Base-by-base conservation (phyloP, 2,329 filamentous ascomycete genomes). In the Xylaria sp. region DNA sequence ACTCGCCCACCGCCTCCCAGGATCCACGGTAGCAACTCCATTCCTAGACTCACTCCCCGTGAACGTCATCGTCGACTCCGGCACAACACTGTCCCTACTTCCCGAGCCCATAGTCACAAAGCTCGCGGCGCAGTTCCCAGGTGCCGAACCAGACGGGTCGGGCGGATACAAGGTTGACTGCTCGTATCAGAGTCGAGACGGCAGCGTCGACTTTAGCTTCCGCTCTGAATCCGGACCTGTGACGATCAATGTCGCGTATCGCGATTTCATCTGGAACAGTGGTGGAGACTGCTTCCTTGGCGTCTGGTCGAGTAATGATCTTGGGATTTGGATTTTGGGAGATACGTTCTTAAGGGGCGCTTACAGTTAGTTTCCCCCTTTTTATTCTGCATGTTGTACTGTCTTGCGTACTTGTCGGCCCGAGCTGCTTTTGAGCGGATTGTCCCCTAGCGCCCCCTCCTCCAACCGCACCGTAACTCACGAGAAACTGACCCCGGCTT, bases 41-140 rank as follows among this genome's bases (percentile, higher is more conserved):
- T 52, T 69, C 31, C 31, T 37, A 3, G 66, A 69, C 59, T 49
- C 57, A 38, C 50, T 71, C 6, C 78, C 82, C 23, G 68, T 76
- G 9, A 78, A 77, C 50, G 78, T 82, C 21, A 77, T 83, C 71
- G 76, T 86, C 54, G 84, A 87, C 73, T 83, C 80, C 2, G 84
- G 84, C 54, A 81, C 82, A 1, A 84, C 83, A 0, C 71, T 85
- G 12, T 79, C 75, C 3, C 77, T 80, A 19, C 77, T 86, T 38
- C 83, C 82, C 17, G 66, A 74, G 9, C 43, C 72, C 1, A 72
- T 83, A 7, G 80, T 81, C n/a, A 61, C 68, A 4, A 77, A 77
- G 2, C 76, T 86, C 3, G 77, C 81, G 1, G 65, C 74, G 3
- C 74, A 75, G n/a, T 79, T 86, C 33, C 71, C 74, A 0, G 75